Evolutionary conservation across 2,329 filamentous ascomycete species (phyloP).

Genomic region (Curvularia eragrostidis): DNA sequence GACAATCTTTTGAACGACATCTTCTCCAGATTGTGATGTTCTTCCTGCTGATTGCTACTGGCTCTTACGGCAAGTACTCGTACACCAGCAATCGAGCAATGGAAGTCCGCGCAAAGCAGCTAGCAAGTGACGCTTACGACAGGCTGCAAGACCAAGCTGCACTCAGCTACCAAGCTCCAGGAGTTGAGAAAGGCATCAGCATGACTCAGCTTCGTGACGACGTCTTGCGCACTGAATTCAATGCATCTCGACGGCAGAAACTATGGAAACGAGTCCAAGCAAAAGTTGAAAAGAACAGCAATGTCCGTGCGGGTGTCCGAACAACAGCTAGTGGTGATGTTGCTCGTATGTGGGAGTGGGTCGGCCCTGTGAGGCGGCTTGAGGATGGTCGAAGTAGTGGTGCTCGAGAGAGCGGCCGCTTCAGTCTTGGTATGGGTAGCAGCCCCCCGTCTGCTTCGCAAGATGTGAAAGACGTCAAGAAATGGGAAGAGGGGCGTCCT

Average conservation of each 20-base stretch:
- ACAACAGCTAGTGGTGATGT: slow-evolving; percentile 63
- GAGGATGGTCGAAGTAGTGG: slow-evolving; percentile 47
- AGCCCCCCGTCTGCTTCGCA: slow-evolving; percentile 41
- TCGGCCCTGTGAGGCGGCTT: slow-evolving; percentile 64
- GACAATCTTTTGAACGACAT: slow-evolving; percentile 84
- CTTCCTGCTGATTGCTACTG: slow-evolving; percentile 59
- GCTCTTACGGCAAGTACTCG: slow-evolving; percentile 68
- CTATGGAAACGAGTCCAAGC: slow-evolving; percentile 83
- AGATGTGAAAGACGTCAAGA: slow-evolving; percentile 43
- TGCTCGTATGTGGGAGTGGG: slow-evolving; percentile 72
- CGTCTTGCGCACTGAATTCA: slow-evolving; percentile 82
- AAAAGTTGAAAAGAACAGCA: slow-evolving; percentile 92
- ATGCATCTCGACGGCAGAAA: slow-evolving; percentile 74
- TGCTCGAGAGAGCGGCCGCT: slow-evolving; percentile 23
- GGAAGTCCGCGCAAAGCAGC: slow-evolving; percentile 75
- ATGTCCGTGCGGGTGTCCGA: slow-evolving; percentile 80
- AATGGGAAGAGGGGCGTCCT: slow-evolving; percentile 57
- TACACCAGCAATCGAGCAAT: slow-evolving; percentile 70
- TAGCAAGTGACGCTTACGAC: slow-evolving; percentile 85
- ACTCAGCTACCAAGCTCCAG: slow-evolving; percentile 70
- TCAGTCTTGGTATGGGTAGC: slow-evolving; percentile 41
- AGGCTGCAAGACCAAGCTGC: slow-evolving; percentile 84
- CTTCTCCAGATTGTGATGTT: slow-evolving; percentile 74
- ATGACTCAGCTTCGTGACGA: slow-evolving; percentile 91
- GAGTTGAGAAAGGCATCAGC: slow-evolving; percentile 78